phyloP scores from a whole-genome alignment of 2,329 filamentous ascomycete species.

The Trematosphaeria pertusa region DNA sequence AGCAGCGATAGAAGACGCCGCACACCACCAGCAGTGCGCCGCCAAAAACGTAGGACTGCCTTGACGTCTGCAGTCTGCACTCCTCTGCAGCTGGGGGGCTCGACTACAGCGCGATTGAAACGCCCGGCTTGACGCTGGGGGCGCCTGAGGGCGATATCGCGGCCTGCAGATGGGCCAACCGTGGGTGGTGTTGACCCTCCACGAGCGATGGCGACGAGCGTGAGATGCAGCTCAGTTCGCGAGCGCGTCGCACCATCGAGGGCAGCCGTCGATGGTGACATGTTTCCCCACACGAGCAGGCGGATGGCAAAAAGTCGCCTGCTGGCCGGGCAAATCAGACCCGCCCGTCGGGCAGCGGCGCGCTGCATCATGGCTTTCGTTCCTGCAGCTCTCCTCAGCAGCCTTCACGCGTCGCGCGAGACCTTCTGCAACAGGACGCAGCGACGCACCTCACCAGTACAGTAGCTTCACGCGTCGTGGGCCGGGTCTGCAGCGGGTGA shows the following conservation, averaged over 20 bases:
- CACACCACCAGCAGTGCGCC: conserved; percentile 8
- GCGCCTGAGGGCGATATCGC: conserved; percentile 19
- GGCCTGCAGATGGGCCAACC: conserved; percentile 31
- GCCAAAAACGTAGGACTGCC: conserved; percentile 21
- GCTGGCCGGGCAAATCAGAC: conserved; percentile 42
- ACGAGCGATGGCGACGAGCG: conserved; percentile 23
- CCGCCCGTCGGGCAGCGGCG: conserved; percentile 28
- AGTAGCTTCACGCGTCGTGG: not conserved
- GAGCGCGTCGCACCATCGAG: conserved; percentile 44
- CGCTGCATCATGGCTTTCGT: conserved; percentile 33
- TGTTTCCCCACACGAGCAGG: conserved; percentile 31
- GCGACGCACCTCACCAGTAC: conserved; percentile 1
- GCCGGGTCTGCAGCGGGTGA: not conserved
- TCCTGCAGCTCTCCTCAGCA: conserved; percentile 34
- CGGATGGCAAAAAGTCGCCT: conserved; percentile 24
- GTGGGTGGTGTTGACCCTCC: conserved; percentile 24
- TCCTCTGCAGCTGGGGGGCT: conserved; percentile 15
- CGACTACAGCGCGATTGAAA: conserved; percentile 30
- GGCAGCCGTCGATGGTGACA: conserved; percentile 24
- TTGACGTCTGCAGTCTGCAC: conserved; percentile 23
- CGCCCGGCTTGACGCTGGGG: conserved; percentile 24
- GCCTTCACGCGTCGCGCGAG: not conserved
- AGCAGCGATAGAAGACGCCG: not conserved
- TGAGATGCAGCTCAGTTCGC: conserved; percentile 34
- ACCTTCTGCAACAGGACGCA: not conserved